Percentiles rank a stretch among this genome's conserved stretches.
Evolutionary conservation across 148 eudicot genomes (phyloP).

Genomic region (Rhododendron henanense): DNA sequence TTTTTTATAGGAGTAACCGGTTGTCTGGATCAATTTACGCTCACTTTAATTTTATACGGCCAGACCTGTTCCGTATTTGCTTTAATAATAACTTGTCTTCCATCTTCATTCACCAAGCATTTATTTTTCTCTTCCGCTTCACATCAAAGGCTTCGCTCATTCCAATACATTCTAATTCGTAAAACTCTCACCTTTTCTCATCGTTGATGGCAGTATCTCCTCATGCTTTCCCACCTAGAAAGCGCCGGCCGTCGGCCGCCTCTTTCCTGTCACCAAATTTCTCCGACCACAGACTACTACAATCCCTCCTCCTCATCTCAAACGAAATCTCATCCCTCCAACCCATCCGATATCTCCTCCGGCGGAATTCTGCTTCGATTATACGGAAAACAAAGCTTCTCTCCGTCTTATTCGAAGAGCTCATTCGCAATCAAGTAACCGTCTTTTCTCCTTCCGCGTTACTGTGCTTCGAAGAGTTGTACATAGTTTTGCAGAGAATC

Average conservation of each 20-base stretch:
- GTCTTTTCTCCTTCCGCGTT: constrained; percentile 35
- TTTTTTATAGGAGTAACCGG: too few species aligned
- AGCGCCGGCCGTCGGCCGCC: constrained; percentile 41
- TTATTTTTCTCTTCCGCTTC: background rate
- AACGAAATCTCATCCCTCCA: constrained; percentile 39
- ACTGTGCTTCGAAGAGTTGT: constrained; percentile 74
- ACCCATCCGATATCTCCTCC: constrained; percentile 36
- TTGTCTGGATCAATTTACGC: too few species aligned
- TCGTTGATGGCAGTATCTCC: constrained; percentile 56
- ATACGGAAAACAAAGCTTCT: constrained; percentile 48
- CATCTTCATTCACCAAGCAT: background rate
- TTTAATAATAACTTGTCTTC: background rate
- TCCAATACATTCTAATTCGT: background rate
- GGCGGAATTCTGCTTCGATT: constrained; percentile 36
- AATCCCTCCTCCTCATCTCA: constrained; percentile 40
- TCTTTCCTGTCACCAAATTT: constrained; percentile 49
- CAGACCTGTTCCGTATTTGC: background rate
- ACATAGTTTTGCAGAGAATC: constrained; percentile 57
- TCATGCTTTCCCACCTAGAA: constrained; percentile 46
- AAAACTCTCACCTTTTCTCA: background rate
- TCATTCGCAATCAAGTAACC: constrained; percentile 19
- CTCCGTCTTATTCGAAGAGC: constrained; percentile 50
- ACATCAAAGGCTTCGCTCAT: background rate
- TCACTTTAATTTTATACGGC: too few species aligned
- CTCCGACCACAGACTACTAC: constrained; percentile 36